phyloP scores from a whole-genome alignment of 176 grass and related monocot genomes.

The Carex littledalei region DNA sequence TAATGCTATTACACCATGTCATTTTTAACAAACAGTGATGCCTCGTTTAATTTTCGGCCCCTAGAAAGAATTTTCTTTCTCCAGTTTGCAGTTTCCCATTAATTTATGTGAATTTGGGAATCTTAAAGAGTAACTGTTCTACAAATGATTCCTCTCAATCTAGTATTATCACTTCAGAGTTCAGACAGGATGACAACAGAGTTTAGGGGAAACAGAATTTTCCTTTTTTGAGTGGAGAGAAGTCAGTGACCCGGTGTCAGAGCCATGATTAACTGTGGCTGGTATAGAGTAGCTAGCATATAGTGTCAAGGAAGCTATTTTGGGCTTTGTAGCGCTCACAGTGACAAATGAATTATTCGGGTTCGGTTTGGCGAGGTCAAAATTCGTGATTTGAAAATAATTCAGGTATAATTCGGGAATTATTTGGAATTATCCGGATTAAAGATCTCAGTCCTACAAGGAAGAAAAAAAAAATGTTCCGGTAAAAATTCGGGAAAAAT shows the following conservation, averaged over 20 bases:
- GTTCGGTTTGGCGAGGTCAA: no score
- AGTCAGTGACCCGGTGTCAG: not conserved
- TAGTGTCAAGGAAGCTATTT: not conserved
- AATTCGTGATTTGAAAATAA: no score
- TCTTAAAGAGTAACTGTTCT: not conserved
- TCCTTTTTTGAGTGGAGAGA: conserved; percentile 14
- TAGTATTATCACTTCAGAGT: conserved; percentile 14
- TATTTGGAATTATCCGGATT: no score
- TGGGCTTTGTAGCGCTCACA: no score
- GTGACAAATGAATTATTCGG: no score
- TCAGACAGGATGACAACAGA: conserved; percentile 9
- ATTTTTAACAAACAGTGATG: not conserved
- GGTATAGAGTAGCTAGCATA: not conserved
- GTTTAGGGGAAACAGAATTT: not conserved
- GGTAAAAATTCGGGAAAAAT: no score
- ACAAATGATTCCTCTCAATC: conserved; percentile 14
- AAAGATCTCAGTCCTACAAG: no score
- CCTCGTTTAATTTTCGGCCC: not conserved
- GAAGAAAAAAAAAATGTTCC: no score
- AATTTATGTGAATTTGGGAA: not conserved
- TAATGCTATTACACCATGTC: not conserved
- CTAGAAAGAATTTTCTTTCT: not conserved
- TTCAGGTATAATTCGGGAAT: no score
- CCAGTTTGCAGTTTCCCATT: not conserved
- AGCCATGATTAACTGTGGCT: not conserved